These are phyloP conservation scores for Euphorbia peplus DNA, from an alignment of 345 rosid genomes.

Conservation along the genomic window DNA sequence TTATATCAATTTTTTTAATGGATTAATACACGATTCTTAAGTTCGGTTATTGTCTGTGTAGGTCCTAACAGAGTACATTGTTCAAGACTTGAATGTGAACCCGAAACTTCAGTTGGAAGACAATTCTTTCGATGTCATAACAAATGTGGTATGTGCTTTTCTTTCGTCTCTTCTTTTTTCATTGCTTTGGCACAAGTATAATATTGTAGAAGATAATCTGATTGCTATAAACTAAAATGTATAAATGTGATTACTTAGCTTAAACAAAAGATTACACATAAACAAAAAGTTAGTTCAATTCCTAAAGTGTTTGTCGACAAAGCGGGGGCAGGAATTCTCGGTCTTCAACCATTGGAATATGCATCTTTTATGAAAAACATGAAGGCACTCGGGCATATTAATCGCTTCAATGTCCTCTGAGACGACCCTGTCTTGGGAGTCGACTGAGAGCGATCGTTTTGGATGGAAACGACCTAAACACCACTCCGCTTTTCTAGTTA, in stretches of 20 bases:
- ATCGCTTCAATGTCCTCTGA: background rate
- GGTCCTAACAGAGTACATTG: slow-evolving; percentile 69
- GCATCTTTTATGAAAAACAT: background rate
- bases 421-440: too few relatives aligned
- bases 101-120: slow-evolving; percentile 84
- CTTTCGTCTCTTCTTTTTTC: background rate
- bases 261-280: too few relatives aligned
- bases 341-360: background rate
- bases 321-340: background rate
- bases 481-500: too few relatives aligned
- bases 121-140: slow-evolving; percentile 73
- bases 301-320: background rate
- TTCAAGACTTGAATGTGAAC: slow-evolving; percentile 77
- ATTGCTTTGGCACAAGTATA: too few relatives aligned
- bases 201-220: too few relatives aligned
- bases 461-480: too few relatives aligned
- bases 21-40: background rate
- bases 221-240: too few relatives aligned
- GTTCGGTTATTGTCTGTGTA: slow-evolving; percentile 23
- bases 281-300: too few relatives aligned
- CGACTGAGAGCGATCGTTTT: too few relatives aligned
- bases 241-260: too few relatives aligned
- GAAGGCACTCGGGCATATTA: background rate
- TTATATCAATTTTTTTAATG: too few relatives aligned
- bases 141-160: slow-evolving; percentile 61